Percentiles rank a stretch among this genome's conserved stretches.
phyloP scores from a whole-genome alignment of 768 basidiomycete genomes.

The Pholiota microspora region DNA sequence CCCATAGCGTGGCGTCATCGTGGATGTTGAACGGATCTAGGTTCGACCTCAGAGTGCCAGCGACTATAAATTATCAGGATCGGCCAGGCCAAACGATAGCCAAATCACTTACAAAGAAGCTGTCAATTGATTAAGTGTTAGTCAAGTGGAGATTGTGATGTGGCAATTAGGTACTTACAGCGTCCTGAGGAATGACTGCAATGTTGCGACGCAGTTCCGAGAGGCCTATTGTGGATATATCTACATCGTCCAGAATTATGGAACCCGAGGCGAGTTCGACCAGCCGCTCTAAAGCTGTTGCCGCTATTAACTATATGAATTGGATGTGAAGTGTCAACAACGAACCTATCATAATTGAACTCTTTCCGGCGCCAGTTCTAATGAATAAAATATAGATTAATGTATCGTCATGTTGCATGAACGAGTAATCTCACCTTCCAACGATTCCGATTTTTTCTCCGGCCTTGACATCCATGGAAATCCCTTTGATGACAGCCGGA shows the following conservation, averaged over 20 bases:
- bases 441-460: slow-evolving; percentile 95
- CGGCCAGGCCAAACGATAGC: background rate
- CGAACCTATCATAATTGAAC: slow-evolving; percentile 78
- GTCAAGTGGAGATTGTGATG: background rate
- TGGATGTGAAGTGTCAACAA: background rate
- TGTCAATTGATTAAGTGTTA: slow-evolving; percentile 17
- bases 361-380: slow-evolving; percentile 86
- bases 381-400: background rate
- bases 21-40: slow-evolving; percentile 86
- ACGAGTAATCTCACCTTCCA: slow-evolving; percentile 40
- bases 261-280: slow-evolving; percentile 77
- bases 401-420: background rate
- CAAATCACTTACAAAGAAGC: slow-evolving; percentile 42
- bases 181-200: slow-evolving; percentile 84
- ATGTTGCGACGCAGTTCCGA: slow-evolving; percentile 64
- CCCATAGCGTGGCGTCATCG: slow-evolving; percentile 82
- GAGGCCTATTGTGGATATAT: slow-evolving; percentile 83
- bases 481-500: slow-evolving; percentile 78
- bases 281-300: slow-evolving; percentile 72
- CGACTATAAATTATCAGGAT: slow-evolving; percentile 38
- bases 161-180: slow-evolving; percentile 39
- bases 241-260: slow-evolving; percentile 77
- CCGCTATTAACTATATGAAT: background rate
- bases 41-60: slow-evolving; percentile 81
- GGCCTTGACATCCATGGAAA: slow-evolving; percentile 65